Base-by-base conservation (phyloP, 495 filamentous ascomycete genomes). In the Penicillium tannophilum region DNA sequence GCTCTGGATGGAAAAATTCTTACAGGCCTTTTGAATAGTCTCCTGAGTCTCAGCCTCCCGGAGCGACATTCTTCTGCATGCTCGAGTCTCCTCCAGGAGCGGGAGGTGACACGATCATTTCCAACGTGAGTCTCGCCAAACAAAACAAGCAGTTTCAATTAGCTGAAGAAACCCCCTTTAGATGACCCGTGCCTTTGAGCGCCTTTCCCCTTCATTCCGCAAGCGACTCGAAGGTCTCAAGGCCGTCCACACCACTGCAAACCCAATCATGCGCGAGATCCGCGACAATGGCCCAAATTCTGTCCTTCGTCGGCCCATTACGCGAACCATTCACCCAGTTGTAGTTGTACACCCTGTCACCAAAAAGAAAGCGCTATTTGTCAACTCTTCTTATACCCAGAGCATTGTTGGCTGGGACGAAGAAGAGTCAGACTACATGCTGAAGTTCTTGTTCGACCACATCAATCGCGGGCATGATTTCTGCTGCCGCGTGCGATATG, bases 341-440 rank as follows among this genome's bases (percentile, higher is more conserved):
- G 52, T 54, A n/a, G 20, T 54, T 1, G 36, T 42, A 4, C 52
- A 54, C 36, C 33, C 35, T 2, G 52, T 54, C 4, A 54, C 52
- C 6, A 43, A 54, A 7, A 42, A 54, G 39, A 33, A 35, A 12
- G 28, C 49, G n/a, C 30, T 52, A 6, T 52, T 52, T 30, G 49
- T 52, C 12, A 52, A 52, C 20, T 39, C 52, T 10, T 31, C 52
- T 35, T 31, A 28, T 23, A 54, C 52, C 6, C 52, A 54, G 16
- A 54, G 52, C 9, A 54, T 54, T 19, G 52, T 54, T 19, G 52
- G 52, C 20, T 54, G 52, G 52, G 52, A 54, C 16, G 52, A 54
- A 12, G 52, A 54, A 33, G 52, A 54, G 36, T 54, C 52, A 12
- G 35, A 54, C 12, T 42, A 43, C 12, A 16, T 54, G 7, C 36